Evolutionary conservation across 805 yeast genomes (phyloP).

Genomic region (Sugiyamaella floridensis): DNA sequence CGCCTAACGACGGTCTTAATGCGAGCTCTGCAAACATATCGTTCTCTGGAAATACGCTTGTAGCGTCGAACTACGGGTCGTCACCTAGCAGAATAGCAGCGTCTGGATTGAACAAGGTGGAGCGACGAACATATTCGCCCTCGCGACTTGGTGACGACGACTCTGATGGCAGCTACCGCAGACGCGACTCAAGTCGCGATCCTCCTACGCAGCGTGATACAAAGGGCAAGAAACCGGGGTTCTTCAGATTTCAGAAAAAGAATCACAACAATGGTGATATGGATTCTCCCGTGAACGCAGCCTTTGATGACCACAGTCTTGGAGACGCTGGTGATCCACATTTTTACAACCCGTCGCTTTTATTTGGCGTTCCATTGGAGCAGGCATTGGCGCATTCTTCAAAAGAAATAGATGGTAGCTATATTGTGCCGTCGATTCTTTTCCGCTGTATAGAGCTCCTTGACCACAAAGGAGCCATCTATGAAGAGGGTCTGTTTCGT

Average conservation of each 20-base stretch:
- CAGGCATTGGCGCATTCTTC: constrained; percentile 49
- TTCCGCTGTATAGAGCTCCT: constrained; percentile 68
- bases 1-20: constrained; percentile 1
- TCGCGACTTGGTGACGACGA: background rate
- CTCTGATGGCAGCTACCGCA: background rate
- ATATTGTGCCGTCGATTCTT: constrained; percentile 64
- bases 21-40: background rate
- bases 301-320: background rate
- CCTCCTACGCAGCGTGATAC: background rate
- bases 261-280: background rate
- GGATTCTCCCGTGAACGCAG: background rate
- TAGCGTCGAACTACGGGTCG: background rate
- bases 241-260: background rate
- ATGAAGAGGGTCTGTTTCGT: constrained; percentile 87
- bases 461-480: constrained; percentile 58
- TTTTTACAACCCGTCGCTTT: constrained; percentile 6
- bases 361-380: constrained; percentile 61
- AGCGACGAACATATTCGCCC: background rate
- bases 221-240: background rate
- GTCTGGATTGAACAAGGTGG: background rate
- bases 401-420: constrained; percentile 35
- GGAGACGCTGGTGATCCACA: background rate
- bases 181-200: background rate
- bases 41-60: background rate
- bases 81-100: background rate